Base-by-base conservation (phyloP, 371 early-diverging fungal genomes). In the Zychaea mexicana region DNA sequence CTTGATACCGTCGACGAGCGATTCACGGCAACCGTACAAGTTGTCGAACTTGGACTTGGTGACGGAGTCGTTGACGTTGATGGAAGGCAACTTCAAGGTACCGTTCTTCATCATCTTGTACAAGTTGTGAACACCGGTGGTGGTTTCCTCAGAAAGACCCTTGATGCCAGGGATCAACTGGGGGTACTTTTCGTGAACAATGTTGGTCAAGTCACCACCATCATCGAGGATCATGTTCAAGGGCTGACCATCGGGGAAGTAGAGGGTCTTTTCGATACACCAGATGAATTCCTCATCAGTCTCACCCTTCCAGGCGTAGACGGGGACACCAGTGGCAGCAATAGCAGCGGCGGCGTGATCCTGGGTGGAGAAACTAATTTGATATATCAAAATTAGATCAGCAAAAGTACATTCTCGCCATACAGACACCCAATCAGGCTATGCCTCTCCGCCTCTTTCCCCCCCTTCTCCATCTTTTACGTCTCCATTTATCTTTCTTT, bases 21-120 rank as follows among this genome's bases (percentile, higher is more conserved):
- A 98, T 88, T 99, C 99, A 85, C 98, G 96, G 92, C 98, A 99
- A 69, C 98, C 98, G 87, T 99, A 99, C 73, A 99, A 83, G 93
- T 99, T 99, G 85, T 99, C 98, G 80, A 98, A 98, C 92, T 99
- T 99, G 90, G 94, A 94, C 92, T 99, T 99, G 87, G 98, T 99
- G 72, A 99, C 99, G 30, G 98, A 97, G 90, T 98, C 98, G 88
- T 99, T 99, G 82, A 99, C 97, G 88, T 98, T 98, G 90, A 99
- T 98, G 84, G 99, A 96, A 60, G 98, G 98, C 68, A 98, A 89
- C 90, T 94, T 95, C 72, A 99, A 91, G 72, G 88, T 88, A 76
- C 92, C 92, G 70, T 96, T 94, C 88, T 94, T 94, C 71, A 96
- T 82, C 95, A 94, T 96, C 89, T 94, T 91, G 92, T 97, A 96